phyloP scores from a whole-genome alignment of 352 stramenopile genomes.

The Nothophytophthora sp. region DNA sequence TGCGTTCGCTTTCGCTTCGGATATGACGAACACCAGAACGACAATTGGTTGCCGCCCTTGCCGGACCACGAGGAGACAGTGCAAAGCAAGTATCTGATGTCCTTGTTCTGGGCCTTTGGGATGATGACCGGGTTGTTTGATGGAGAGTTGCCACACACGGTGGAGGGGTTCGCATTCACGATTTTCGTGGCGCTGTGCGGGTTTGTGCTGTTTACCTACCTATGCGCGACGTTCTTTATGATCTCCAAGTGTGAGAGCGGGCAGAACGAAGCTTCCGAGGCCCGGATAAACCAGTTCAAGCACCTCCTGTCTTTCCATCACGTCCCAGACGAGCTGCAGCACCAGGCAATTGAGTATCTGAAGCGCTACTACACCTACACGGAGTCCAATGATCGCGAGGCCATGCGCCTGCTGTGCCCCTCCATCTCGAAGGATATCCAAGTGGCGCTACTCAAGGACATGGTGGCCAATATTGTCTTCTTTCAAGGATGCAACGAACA shows the following conservation, averaged over 20 bases:
- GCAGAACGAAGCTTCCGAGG: slow-evolving; percentile 46
- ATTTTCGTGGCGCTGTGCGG: slow-evolving; percentile 64
- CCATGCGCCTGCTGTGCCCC: slow-evolving; percentile 53
- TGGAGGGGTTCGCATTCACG: slow-evolving; percentile 59
- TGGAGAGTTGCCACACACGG: slow-evolving; percentile 51
- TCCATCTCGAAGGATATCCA: slow-evolving; percentile 72
- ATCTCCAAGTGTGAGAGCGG: slow-evolving; percentile 77
- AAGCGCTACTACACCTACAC: slow-evolving; percentile 62
- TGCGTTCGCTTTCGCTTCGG: slow-evolving; percentile 62
- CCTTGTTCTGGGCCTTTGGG: slow-evolving; percentile 63
- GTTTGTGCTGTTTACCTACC: slow-evolving; percentile 69
- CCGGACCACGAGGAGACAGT: slow-evolving; percentile 12
- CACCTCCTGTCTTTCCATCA: slow-evolving; percentile 68
- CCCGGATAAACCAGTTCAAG: slow-evolving; percentile 72
- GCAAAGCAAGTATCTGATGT: slow-evolving; percentile 53
- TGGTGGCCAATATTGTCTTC: slow-evolving; percentile 55
- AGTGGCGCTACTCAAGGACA: slow-evolving; percentile 60
- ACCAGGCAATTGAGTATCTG: slow-evolving; percentile 56
- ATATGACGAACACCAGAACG: slow-evolving; percentile 40
- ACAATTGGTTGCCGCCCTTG: slow-evolving; percentile 51
- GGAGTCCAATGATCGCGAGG: slow-evolving; percentile 69
- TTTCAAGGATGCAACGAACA: slow-evolving; percentile 62
- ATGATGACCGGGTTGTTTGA: slow-evolving; percentile 68
- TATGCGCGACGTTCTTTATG: slow-evolving; percentile 77
- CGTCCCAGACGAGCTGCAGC: slow-evolving; percentile 49